These are phyloP conservation scores for Cystobasidium ongulense DNA, from an alignment of 768 basidiomycete genomes.

Conservation along the genomic window DNA sequence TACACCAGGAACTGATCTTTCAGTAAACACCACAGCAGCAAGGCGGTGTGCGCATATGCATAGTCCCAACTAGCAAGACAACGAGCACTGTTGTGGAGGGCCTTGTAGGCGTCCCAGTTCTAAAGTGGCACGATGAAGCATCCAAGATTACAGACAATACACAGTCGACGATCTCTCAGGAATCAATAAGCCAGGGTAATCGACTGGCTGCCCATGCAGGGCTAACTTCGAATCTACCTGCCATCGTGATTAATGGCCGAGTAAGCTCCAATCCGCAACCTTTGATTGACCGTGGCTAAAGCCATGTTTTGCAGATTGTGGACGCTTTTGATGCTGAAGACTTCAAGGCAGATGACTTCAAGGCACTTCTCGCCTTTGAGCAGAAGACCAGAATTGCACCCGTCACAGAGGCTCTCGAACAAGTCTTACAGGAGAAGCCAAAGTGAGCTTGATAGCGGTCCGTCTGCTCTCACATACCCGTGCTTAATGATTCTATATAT, in stretches of 20 bases:
- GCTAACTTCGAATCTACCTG: slow-evolving; percentile 50
- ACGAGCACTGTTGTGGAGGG: background rate
- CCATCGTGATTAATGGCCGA: slow-evolving; percentile 71
- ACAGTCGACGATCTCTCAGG: background rate
- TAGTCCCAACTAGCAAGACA: background rate
- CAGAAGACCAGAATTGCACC: slow-evolving; percentile 60
- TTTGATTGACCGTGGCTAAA: too few relatives aligned
- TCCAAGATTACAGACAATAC: background rate
- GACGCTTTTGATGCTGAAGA: slow-evolving; percentile 59
- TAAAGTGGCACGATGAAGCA: background rate
- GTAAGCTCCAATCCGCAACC: slow-evolving; percentile 51
- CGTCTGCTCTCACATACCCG: background rate
- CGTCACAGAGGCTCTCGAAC: slow-evolving; percentile 57
- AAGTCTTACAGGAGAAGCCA: background rate
- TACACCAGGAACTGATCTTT: background rate
- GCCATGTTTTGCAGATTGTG: slow-evolving; percentile 54
- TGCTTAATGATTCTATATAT: background rate
- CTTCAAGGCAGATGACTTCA: slow-evolving; percentile 66
- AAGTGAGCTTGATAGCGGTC: background rate
- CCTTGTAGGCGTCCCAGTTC: background rate
- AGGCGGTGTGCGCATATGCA: background rate
- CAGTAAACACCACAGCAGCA: background rate
- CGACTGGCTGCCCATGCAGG: background rate
- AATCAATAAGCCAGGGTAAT: background rate
- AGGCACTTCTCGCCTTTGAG: slow-evolving; percentile 65